Percentiles rank a stretch among this genome's conserved stretches.
phyloP scores from a whole-genome alignment of 306 rosid species.

The Vigna hirtella region DNA sequence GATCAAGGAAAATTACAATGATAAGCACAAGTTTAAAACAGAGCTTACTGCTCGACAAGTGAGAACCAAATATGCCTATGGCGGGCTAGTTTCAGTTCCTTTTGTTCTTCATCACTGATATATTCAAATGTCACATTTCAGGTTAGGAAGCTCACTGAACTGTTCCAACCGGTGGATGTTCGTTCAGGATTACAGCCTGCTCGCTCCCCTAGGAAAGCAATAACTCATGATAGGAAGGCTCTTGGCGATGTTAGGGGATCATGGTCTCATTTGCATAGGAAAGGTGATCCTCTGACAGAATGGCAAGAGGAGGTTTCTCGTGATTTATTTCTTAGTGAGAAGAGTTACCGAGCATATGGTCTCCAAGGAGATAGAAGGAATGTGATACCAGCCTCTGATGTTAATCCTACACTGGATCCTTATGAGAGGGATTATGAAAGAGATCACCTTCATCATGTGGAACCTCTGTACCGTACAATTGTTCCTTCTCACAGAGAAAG shows the following conservation, averaged over 20 bases:
- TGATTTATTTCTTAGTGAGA: conserved; percentile 66
- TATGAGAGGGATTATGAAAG: conserved; percentile 66
- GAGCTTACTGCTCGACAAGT: conserved; percentile 86
- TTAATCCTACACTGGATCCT: conserved; percentile 45
- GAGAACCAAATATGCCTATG: conserved; percentile 35
- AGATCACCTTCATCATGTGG: conserved; percentile 48
- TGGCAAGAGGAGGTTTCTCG: conserved; percentile 59
- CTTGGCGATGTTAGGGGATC: conserved; percentile 44
- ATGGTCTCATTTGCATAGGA: conserved; percentile 41
- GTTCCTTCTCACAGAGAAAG: conserved; percentile 53
- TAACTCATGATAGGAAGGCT: conserved; percentile 47
- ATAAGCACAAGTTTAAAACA: conserved; percentile 71
- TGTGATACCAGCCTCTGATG: conserved; percentile 45
- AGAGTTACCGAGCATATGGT: conserved; percentile 80
- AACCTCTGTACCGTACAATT: conserved; percentile 46
- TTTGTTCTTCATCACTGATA: conserved; percentile 31
- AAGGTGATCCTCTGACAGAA: conserved; percentile 50
- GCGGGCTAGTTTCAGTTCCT: conserved; percentile 19
- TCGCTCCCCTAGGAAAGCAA: conserved; percentile 44
- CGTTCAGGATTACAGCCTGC: conserved; percentile 45
- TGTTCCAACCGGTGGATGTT: conserved; percentile 68
- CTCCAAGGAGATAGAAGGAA: conserved; percentile 70
- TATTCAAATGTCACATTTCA: conserved; percentile 49
- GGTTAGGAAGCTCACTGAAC: conserved; percentile 83
- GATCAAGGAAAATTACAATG: conserved; percentile 78